These are phyloP conservation scores for Trebouxia sp. DNA, from an alignment of 139 green algal genomes.

Conservation along the genomic window DNA sequence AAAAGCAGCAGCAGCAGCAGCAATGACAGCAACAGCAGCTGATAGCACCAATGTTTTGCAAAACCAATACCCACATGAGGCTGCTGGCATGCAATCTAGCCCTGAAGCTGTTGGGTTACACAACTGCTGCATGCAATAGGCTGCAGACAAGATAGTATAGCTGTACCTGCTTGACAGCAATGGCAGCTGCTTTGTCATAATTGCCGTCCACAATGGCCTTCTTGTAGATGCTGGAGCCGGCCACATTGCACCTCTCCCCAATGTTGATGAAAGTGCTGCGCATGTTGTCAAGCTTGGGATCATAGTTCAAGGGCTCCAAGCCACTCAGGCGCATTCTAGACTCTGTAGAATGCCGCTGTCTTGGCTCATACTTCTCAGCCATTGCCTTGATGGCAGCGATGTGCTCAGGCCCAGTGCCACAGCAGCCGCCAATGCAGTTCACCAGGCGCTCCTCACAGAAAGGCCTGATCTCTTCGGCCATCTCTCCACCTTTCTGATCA, in stretches of 20 bases:
- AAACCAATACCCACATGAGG: no score
- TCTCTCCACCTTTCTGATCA: conserved; percentile 92
- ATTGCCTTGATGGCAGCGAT: conserved; percentile 83
- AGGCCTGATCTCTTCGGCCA: conserved; percentile 92
- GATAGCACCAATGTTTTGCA: no score
- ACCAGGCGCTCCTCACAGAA: conserved; percentile 90
- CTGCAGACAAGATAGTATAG: no score
- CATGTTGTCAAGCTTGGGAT: conserved; percentile 72
- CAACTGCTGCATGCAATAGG: no score
- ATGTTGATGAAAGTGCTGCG: conserved; percentile 94
- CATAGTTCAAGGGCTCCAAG: conserved; percentile 95
- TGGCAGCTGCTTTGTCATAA: conserved; percentile 93
- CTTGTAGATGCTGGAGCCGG: conserved; percentile 94
- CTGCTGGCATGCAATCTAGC: no score
- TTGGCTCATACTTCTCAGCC: conserved; percentile 68
- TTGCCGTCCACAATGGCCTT: conserved; percentile 94
- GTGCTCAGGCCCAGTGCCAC: conserved; percentile 89
- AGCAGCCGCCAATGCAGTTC: conserved; percentile 97
- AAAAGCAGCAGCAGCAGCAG: no score
- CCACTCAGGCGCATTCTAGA: conserved; percentile 87
- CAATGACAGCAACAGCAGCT: no score
- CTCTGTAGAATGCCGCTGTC: conserved; percentile 59
- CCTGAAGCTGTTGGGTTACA: no score
- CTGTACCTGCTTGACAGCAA: conserved; percentile 91
- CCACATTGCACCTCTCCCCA: conserved; percentile 98